Conservation (phyloP, 2,329 filamentous ascomycete genomes). For the Microsporum audouinii region DNA sequence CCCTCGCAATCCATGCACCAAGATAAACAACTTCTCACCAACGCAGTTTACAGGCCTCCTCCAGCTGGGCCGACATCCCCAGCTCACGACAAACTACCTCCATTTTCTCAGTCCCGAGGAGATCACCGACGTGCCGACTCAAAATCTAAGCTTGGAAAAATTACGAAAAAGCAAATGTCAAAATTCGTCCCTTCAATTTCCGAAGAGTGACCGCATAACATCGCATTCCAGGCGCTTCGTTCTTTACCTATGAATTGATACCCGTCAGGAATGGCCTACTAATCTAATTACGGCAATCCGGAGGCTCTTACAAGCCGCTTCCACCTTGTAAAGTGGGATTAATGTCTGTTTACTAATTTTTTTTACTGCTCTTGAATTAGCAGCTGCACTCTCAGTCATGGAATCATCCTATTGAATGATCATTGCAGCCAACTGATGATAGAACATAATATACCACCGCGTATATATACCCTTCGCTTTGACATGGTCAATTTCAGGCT, state of each 20-base stretch:
- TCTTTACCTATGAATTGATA: not conserved
- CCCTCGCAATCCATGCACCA: not conserved
- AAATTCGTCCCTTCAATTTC: not conserved
- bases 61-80: constrained; percentile 1
- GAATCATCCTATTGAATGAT: not conserved
- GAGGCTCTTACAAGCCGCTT: not conserved
- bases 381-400: not conserved
- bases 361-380: not conserved
- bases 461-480: no score
- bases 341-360: not conserved
- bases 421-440: not conserved
- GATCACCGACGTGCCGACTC: not conserved
- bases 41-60: not conserved
- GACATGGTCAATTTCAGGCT: no score
- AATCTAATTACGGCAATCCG: not conserved
- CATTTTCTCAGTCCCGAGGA: not conserved
- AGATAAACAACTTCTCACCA: not conserved
- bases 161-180: not conserved
- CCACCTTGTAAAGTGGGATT: not conserved
- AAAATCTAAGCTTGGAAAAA: not conserved
- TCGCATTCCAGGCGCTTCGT: not conserved
- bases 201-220: not conserved
- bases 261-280: not conserved
- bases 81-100: not conserved
- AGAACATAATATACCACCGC: no score